Evolutionary conservation across 2,329 filamentous ascomycete species (phyloP), one percentile per base, ranked within the genome.

Genomic region (Pseudocercospora macadamiae): DNA sequence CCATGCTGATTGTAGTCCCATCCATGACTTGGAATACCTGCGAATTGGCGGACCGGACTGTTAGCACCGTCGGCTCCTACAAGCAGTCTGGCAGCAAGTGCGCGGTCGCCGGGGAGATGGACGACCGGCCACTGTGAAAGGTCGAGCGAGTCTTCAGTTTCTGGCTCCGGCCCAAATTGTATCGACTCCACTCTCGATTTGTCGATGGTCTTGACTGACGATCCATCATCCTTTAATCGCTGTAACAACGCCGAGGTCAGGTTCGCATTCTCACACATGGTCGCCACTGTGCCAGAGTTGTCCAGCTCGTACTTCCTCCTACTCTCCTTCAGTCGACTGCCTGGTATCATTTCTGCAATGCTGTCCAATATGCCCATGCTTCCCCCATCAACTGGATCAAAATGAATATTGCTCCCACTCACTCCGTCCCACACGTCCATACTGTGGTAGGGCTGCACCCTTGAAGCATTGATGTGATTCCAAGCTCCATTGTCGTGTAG

Each of bases 351-450:
- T 16, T 66, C 63, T 21, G 63, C 69, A 34, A 73, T 51, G 16
- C 63, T 64, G 37, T 68, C 68, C 52, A 71, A 32, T 48, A 71
- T 53, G 4, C 67, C 63, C 7, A 53, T 47, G 2, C 59, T 59
- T 18, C 55, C 18, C 32, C 62, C 60, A 21, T 72, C 66, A 23
- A 65, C 16, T 1, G 68, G 67, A 60, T 75, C 72, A 74, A 99
- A 99, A 66, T 91, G 89, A 73, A 99, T 95, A 67, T 88, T 86
- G 32, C 92, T 90, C 59, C 87, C 92, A 37, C 89, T 90, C 57
- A 96, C 86, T 62, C 93, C 96, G 74, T 99, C 95, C 95, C 96
- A 99, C 28, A 97, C 95, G 74, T 96, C 89, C 95, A 99, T 99
- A 68, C 93, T 90, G 60, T 96, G 88, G 75, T 97, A 99, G 0